Conservation (phyloP, 179 eudicot genomes). For the Corrigiola litoralis region DNA sequence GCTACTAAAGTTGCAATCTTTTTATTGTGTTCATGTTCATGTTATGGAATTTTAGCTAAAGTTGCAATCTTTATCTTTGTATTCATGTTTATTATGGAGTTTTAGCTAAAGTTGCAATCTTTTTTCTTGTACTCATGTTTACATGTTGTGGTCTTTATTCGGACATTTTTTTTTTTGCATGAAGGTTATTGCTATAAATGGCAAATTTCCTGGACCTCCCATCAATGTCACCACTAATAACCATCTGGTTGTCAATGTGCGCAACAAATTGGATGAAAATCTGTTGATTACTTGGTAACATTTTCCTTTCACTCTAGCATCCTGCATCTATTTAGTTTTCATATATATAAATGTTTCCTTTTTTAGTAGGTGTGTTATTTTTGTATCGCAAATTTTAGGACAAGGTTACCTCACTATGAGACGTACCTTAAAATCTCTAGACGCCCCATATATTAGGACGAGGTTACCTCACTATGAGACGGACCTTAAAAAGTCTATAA, state of each 20-base stretch:
- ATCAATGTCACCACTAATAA: constrained; percentile 77
- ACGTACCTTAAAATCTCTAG: too few species aligned
- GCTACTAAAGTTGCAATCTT: constrained; percentile 12
- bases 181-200: constrained; percentile 78
- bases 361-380: neutral
- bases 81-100: constrained; percentile 6
- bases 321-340: neutral
- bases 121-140: too few species aligned
- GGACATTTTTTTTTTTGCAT: constrained; percentile 18
- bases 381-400: too few species aligned
- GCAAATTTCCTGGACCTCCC: constrained; percentile 66
- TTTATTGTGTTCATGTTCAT: neutral
- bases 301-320: neutral
- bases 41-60: constrained; percentile 3
- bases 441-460: too few species aligned
- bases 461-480: too few species aligned
- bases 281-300: constrained; percentile 38
- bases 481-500: too few species aligned
- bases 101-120: constrained; percentile 2
- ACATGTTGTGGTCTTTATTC: neutral
- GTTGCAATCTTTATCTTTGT: constrained; percentile 3
- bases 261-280: constrained; percentile 70
- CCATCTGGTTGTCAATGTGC: constrained; percentile 71
- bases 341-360: neutral
- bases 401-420: too few species aligned